phyloP scores from a whole-genome alignment of 805 yeast species.

The Pichia occidentalis region DNA sequence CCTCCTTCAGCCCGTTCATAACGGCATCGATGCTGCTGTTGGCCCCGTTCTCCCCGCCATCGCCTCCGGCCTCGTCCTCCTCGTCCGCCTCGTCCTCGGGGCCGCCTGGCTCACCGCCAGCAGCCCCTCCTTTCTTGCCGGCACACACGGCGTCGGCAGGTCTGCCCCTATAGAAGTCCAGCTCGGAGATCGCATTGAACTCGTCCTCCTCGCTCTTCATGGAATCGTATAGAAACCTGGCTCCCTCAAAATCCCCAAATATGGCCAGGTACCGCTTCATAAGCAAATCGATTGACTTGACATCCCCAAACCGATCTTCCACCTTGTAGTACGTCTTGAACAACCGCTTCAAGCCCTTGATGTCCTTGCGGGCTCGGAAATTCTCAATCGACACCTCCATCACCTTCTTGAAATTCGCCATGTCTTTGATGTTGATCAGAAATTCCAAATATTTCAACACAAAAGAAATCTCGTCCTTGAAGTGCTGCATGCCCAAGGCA shows the following conservation, averaged over 20 bases:
- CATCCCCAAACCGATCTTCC: slow-evolving; percentile 65
- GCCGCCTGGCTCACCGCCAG: too few relatives aligned
- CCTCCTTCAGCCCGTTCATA: too few relatives aligned
- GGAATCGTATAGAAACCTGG: slow-evolving; percentile 14
- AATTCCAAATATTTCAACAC: slow-evolving; percentile 66
- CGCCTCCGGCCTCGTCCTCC: too few relatives aligned
- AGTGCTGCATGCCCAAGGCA: slow-evolving; percentile 64
- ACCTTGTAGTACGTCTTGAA: slow-evolving; percentile 56
- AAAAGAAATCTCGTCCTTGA: slow-evolving; percentile 48
- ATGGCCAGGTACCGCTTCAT: slow-evolving; percentile 58
- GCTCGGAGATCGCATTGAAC: slow-evolving; percentile 1
- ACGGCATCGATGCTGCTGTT: too few relatives aligned
- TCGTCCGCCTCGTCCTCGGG: too few relatives aligned
- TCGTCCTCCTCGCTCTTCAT: neutral
- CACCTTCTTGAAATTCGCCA: slow-evolving; percentile 67
- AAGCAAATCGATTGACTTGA: slow-evolving; percentile 57
- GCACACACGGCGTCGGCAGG: too few relatives aligned
- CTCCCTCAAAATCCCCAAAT: slow-evolving; percentile 53
- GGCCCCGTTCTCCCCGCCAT: too few relatives aligned
- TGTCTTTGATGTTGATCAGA: slow-evolving; percentile 58
- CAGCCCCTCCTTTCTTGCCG: too few relatives aligned
- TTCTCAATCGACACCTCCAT: slow-evolving; percentile 72
- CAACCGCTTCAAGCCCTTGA: slow-evolving; percentile 37
- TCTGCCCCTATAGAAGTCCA: too few relatives aligned
- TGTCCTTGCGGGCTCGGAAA: slow-evolving; percentile 32